phyloP scores from a whole-genome alignment of 768 basidiomycete genomes.

The Serendipita vermifera region DNA sequence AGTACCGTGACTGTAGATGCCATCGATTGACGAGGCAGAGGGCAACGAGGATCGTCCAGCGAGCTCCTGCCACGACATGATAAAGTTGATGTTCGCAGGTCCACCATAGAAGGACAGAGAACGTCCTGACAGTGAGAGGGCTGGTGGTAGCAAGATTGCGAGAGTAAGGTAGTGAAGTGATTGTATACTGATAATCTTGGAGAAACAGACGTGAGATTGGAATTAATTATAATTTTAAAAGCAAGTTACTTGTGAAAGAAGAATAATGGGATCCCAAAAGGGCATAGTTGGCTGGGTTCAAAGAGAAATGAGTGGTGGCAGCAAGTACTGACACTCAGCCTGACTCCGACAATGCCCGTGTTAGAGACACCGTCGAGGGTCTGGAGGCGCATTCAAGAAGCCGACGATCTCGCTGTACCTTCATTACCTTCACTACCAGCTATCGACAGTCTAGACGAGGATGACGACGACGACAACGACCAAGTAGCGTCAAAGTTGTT shows the following conservation, averaged over 20 bases:
- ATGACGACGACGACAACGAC: constrained; percentile 31
- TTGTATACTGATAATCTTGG: constrained; percentile 84
- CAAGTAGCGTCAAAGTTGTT: constrained; percentile 32
- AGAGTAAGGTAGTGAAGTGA: constrained; percentile 88
- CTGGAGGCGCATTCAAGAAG: constrained; percentile 67
- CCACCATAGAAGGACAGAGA: constrained; percentile 23
- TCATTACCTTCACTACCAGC: constrained; percentile 65
- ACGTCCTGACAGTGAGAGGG: constrained; percentile 39
- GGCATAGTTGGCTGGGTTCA: constrained; percentile 22
- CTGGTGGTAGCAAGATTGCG: constrained; percentile 64
- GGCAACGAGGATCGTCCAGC: constrained; percentile 46
- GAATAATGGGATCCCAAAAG: constrained; percentile 82
- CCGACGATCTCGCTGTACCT: constrained; percentile 51
- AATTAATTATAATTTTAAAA: constrained; percentile 70
- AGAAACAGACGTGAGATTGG: not conserved
- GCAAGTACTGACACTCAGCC: not conserved
- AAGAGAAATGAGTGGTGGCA: no score
- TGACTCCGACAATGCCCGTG: constrained; percentile 9
- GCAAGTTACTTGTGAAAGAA: constrained; percentile 64
- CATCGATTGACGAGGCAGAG: constrained; percentile 35
- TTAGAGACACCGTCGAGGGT: constrained; percentile 73
- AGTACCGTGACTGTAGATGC: constrained; percentile 69
- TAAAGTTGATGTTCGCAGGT: constrained; percentile 35
- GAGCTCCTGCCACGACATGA: constrained; percentile 98
- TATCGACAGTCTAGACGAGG: constrained; percentile 39